These are phyloP conservation scores for Globisporangium carolinianum DNA, from an alignment of 352 stramenopile species.

Conservation along the genomic window DNA sequence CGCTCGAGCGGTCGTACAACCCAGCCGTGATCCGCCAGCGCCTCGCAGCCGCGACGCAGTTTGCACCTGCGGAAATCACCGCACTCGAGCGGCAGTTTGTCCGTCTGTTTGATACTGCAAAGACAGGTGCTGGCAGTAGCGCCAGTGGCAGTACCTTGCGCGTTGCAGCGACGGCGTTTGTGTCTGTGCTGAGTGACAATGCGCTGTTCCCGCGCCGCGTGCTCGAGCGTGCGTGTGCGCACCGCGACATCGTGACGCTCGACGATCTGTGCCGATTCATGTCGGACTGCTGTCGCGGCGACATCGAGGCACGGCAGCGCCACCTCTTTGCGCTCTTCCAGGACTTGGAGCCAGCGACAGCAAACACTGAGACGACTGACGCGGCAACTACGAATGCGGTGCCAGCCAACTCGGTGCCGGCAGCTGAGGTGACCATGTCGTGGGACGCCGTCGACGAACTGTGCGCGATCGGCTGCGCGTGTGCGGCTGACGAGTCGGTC, in stretches of 20 bases:
- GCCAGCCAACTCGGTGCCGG: too few species aligned
- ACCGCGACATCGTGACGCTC: slow-evolving; percentile 50
- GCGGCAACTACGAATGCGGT: not conserved
- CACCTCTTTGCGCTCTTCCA: slow-evolving; percentile 63
- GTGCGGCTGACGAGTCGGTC: slow-evolving; percentile 11
- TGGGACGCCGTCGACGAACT: slow-evolving; percentile 38
- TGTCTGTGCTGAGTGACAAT: slow-evolving; percentile 36
- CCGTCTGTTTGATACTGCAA: slow-evolving; percentile 62
- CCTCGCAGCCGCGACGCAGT: slow-evolving; percentile 64
- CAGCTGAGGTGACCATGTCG: slow-evolving; percentile 14
- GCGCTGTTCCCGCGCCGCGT: slow-evolving; percentile 45
- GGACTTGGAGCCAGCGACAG: slow-evolving; percentile 13
- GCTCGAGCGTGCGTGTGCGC: slow-evolving; percentile 33
- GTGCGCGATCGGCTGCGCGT: slow-evolving; percentile 24
- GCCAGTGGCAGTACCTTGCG: too few species aligned
- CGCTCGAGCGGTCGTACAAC: slow-evolving; percentile 74
- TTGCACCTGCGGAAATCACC: slow-evolving; percentile 67
- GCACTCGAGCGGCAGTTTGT: slow-evolving; percentile 75
- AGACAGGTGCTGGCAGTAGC: slow-evolving; percentile 19
- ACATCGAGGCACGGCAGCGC: slow-evolving; percentile 24
- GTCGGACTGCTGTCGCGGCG: slow-evolving; percentile 66
- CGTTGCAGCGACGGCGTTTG: slow-evolving; percentile 32
- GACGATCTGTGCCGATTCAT: slow-evolving; percentile 80
- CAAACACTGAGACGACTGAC: not conserved
- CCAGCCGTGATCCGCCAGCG: slow-evolving; percentile 71